These are phyloP conservation scores for Pyrus pyrifolia DNA, from an alignment of 306 rosid species.

Conservation along the genomic window DNA sequence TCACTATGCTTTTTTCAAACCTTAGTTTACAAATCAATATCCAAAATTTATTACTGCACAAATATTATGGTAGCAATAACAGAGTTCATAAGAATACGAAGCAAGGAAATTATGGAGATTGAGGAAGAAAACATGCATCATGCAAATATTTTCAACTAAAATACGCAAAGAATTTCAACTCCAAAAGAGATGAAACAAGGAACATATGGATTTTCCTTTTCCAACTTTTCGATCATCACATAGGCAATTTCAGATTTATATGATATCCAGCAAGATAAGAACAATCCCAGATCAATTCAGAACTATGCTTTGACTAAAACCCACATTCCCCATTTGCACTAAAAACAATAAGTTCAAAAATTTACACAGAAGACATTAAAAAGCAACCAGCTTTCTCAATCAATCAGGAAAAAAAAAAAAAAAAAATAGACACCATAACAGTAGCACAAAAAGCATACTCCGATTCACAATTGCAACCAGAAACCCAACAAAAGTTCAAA, in stretches of 20 bases:
- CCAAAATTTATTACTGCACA: not conserved
- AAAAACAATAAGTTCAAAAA: not conserved
- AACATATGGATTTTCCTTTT: not conserved
- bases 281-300: slow-evolving; percentile 16
- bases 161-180: not conserved
- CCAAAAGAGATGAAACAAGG: slow-evolving; percentile 3
- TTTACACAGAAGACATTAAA: not conserved
- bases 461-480: slow-evolving; percentile 15
- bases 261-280: slow-evolving; percentile 9
- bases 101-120: not conserved
- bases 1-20: not conserved
- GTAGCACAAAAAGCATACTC: slow-evolving; percentile 3
- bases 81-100: not conserved
- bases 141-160: not conserved
- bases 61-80: not conserved
- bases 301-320: slow-evolving; percentile 1
- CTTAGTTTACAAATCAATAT: not conserved
- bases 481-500: not conserved
- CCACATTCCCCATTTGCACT: slow-evolving; percentile 12
- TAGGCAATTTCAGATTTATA: not conserved
- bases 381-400: slow-evolving; percentile 10
- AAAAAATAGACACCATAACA: not conserved
- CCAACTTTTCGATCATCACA: not conserved
- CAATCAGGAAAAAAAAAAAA: too few species aligned
- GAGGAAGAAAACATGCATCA: not conserved